These are phyloP conservation scores for Fusarium setosum DNA, from an alignment of 2,329 filamentous ascomycete species.

Conservation along the genomic window DNA sequence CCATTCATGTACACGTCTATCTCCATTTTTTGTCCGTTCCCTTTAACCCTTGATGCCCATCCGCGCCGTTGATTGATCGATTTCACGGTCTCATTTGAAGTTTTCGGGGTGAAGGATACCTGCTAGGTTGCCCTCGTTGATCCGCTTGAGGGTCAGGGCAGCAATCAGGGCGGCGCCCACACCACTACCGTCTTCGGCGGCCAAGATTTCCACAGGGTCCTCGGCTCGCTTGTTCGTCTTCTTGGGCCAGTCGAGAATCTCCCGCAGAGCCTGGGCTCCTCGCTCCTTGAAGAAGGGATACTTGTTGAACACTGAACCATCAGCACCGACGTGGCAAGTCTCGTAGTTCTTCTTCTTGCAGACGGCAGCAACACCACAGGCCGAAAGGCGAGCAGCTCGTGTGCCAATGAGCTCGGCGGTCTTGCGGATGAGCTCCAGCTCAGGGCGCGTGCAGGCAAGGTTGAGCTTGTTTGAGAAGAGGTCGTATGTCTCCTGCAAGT, in stretches of 20 bases:
- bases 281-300: constrained; percentile 98
- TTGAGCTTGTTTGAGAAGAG: constrained; percentile 82
- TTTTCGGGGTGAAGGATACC: constrained; percentile 75
- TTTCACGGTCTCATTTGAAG: constrained; percentile 52
- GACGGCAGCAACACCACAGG: constrained; percentile 95
- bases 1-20: constrained; percentile 37
- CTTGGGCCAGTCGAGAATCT: constrained; percentile 93
- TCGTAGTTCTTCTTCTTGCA: constrained; percentile 95
- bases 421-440: constrained; percentile 89
- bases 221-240: constrained; percentile 77
- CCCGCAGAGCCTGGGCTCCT: constrained; percentile 87
- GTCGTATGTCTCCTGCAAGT: constrained; percentile 88
- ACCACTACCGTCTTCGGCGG: constrained; percentile 95
- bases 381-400: constrained; percentile 89
- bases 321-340: constrained; percentile 92
- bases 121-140: constrained; percentile 70
- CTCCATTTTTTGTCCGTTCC: constrained; percentile 37
- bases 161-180: constrained; percentile 98
- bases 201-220: constrained; percentile 87
- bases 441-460: constrained; percentile 77
- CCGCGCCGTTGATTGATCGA: constrained; percentile 18
- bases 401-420: constrained; percentile 95
- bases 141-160: constrained; percentile 73
- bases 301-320: constrained; percentile 98
- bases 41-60: constrained; percentile 26